These are phyloP conservation scores for Galerina marginata DNA, from an alignment of 768 basidiomycete genomes.

Conservation along the genomic window DNA sequence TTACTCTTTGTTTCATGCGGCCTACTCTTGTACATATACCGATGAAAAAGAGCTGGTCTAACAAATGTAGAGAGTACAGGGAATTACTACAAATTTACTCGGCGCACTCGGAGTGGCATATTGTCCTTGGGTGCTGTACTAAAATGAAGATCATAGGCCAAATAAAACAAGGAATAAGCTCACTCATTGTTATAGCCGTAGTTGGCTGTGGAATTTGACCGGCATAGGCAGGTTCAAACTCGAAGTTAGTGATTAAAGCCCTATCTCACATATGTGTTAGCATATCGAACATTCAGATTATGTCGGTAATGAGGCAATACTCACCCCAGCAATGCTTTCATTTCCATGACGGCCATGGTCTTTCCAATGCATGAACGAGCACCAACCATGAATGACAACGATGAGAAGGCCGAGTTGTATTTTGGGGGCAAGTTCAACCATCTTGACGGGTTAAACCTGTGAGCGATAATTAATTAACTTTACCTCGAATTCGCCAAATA, in stretches of 20 bases:
- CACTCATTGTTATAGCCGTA: constrained; percentile 53
- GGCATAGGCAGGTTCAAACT: constrained; percentile 44
- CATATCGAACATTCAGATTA: no score
- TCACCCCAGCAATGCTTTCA: constrained; percentile 51
- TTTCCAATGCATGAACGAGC: constrained; percentile 54
- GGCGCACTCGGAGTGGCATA: constrained; percentile 40
- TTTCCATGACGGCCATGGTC: constrained; percentile 53
- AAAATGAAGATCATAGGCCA: background rate
- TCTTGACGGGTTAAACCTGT: constrained; percentile 50
- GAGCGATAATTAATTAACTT: background rate
- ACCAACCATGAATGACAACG: constrained; percentile 50
- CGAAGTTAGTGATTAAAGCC: constrained; percentile 45
- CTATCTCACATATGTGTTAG: constrained; percentile 15
- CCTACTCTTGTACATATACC: no score
- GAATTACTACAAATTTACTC: constrained; percentile 9
- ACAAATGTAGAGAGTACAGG: no score
- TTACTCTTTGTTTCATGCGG: no score
- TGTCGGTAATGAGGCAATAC: background rate
- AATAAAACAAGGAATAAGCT: constrained; percentile 14
- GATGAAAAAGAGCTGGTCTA: no score
- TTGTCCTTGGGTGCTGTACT: constrained; percentile 33
- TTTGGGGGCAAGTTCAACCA: constrained; percentile 47
- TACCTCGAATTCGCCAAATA: background rate
- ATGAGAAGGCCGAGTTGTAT: constrained; percentile 41
- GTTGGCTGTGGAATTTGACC: constrained; percentile 36